Evolutionary conservation across 805 yeast genomes (phyloP).

Genomic region (Ogataea polymorpha): DNA sequence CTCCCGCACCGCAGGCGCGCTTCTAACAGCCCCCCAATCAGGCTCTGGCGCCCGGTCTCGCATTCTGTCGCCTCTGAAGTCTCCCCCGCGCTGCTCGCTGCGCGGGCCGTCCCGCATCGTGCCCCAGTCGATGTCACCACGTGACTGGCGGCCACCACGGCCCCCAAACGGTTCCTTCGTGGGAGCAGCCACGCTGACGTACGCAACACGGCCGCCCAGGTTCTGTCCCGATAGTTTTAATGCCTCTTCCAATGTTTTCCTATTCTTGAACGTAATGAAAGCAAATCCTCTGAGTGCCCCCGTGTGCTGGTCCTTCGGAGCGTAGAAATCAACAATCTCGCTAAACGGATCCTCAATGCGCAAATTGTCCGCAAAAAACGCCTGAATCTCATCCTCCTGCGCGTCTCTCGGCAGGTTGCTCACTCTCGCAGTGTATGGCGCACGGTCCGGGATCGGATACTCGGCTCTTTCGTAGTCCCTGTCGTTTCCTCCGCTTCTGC

Average conservation of each 20-base stretch:
- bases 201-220: constrained; percentile 48
- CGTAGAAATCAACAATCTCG: constrained; percentile 59
- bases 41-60: constrained; percentile 40
- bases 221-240: constrained; percentile 42
- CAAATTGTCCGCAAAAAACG: constrained; percentile 57
- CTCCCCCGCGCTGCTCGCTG: constrained; percentile 15
- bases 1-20: constrained; percentile 19
- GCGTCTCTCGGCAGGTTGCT: constrained; percentile 82
- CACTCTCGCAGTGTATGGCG: constrained; percentile 91
- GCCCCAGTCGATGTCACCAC: constrained; percentile 57
- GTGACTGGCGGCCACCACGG: constrained; percentile 23
- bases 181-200: constrained; percentile 59
- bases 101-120: constrained; percentile 38
- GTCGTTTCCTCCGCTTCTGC: constrained; percentile 9
- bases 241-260: constrained; percentile 49
- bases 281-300: constrained; percentile 63
- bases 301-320: constrained; percentile 67
- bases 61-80: constrained; percentile 27
- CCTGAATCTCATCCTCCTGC: constrained; percentile 58
- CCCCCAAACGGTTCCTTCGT: constrained; percentile 35
- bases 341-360: constrained; percentile 45
- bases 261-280: constrained; percentile 47
- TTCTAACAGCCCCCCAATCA: constrained; percentile 48
- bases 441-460: constrained; percentile 82
- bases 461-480: constrained; percentile 54